Evolutionary conservation across 2,329 filamentous ascomycete species (phyloP), one percentile per base, ranked within the genome.

Genomic region (Pestalotiopsis sp.): DNA sequence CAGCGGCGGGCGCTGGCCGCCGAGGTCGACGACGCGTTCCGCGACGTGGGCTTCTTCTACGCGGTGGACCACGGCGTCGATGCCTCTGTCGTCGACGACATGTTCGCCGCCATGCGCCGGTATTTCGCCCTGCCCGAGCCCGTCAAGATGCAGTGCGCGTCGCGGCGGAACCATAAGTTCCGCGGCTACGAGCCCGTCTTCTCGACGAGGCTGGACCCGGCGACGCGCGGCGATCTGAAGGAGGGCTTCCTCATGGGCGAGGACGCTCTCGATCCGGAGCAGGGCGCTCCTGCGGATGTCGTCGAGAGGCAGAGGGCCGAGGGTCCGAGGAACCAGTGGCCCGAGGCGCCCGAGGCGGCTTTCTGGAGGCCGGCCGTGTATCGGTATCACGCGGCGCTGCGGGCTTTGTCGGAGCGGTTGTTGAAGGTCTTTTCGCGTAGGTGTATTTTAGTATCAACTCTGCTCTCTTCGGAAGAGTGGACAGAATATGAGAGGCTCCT

Each of bases 131-230:
- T 68, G 36, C 36, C 62, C 27, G 45, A 36, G n/a, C 61, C 41
- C 20, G 56, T 65, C 52, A 68, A 68, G 62, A 59, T 65, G 67
- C 61, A 68, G 52, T 36, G 39, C 67, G 61, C 56, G 65, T 65
- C 61, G 52, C 67, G 67, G 17, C n/a, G 49, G 61, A 68, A 68
- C 62, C 67, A 41, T 38, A 68, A 68, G 27, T 68, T 68, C 20
- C 67, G 67, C 14, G 67, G 67, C 61, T 68, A 66, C 56, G 67
- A 68, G 52, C 67, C 67, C 67, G 27, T 68, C n/a, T 68, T 68
- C 61, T 68, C 67, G 38, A 68, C 67, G 20, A 58, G 31, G 61
- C 67, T 68, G 67, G 67, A 68, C 27, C 62, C 67, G 36, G 25
- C 49, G 49, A 68, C 67, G 49, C 61, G 67, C 13, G 67, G 67